phyloP scores from a whole-genome alignment of 495 filamentous ascomycete genomes.

The Trichoderma virens region DNA sequence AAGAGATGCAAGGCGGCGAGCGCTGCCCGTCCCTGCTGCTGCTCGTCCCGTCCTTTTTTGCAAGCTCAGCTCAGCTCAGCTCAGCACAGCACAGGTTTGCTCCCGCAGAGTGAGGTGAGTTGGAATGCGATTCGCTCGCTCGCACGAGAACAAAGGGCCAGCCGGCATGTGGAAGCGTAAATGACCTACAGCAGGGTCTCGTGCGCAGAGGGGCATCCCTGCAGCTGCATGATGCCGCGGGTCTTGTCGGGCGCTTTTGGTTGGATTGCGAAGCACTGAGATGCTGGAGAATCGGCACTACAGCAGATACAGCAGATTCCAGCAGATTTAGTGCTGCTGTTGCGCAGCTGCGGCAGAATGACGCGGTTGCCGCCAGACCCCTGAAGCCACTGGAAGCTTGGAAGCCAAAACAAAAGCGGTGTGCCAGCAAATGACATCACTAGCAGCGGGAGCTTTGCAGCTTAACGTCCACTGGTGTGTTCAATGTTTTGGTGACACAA shows the following conservation, averaged over 20 bases:
- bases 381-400: not conserved
- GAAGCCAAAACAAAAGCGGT: not conserved
- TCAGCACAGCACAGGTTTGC: no score
- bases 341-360: conserved; percentile 3
- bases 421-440: conserved; percentile 2
- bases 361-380: conserved; percentile 7
- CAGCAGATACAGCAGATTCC: no score
- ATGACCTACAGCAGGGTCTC: conserved; percentile 8
- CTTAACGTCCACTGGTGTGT: no score
- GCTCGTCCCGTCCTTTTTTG: no score
- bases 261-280: not conserved
- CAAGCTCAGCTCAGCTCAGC: no score
- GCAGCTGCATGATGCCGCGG: not conserved
- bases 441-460: not conserved
- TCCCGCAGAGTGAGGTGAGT: no score
- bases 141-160: not conserved
- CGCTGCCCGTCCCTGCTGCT: not conserved
- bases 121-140: not conserved
- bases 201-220: conserved; percentile 7
- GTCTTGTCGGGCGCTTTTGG: not conserved
- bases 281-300: not conserved
- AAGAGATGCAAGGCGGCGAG: not conserved
- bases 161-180: not conserved
- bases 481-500: no score
- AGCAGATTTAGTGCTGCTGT: no score